Conservation (phyloP, 306 rosid species). For the Clitoria ternatea region DNA sequence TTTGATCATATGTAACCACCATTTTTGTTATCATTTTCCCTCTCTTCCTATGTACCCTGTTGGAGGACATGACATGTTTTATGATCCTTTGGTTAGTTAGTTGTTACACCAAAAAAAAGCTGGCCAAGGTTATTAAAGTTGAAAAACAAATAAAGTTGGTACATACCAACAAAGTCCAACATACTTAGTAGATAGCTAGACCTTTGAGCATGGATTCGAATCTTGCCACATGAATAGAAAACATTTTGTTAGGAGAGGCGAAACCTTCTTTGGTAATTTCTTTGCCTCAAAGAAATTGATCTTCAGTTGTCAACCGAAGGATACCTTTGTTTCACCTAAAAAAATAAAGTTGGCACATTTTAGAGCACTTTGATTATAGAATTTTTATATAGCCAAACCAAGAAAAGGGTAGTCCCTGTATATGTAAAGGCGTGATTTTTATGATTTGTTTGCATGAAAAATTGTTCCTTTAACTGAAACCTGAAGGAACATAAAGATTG, state of each 20-base stretch:
- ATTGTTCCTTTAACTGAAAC: background rate
- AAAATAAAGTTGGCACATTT: background rate
- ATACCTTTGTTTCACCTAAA: background rate
- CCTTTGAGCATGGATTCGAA: too few relatives aligned
- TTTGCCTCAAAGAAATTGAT: too few relatives aligned
- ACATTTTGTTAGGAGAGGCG: too few relatives aligned
- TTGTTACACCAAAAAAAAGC: too few relatives aligned
- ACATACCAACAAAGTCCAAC: too few relatives aligned
- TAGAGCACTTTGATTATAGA: background rate
- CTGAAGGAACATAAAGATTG: background rate
- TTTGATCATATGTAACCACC: background rate
- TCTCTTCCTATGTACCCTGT: background rate
- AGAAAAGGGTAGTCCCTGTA: background rate
- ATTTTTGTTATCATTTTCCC: background rate
- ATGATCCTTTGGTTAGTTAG: conserved; percentile 3
- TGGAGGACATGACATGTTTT: background rate
- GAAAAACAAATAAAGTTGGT: too few relatives aligned
- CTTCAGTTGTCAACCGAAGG: too few relatives aligned
- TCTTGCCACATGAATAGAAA: too few relatives aligned
- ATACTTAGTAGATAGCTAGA: too few relatives aligned
- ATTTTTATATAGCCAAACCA: background rate
- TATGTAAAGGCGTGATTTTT: background rate
- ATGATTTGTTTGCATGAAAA: background rate
- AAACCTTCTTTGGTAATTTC: too few relatives aligned
- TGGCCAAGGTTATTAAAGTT: too few relatives aligned